Conservation (phyloP, 331 rosid species). For the Rhamnella rubrinervis region DNA sequence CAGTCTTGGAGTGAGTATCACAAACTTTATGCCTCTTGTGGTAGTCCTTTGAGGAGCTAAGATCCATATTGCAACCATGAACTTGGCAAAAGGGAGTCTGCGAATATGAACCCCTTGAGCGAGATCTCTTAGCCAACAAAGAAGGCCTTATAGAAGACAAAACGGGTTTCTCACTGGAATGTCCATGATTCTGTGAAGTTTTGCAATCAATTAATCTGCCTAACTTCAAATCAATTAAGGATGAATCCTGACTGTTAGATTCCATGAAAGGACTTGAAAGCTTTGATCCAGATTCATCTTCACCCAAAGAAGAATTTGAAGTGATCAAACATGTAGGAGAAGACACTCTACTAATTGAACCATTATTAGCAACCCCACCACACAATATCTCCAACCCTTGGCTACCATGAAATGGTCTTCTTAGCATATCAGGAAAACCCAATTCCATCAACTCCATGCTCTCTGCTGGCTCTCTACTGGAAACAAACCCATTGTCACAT, state of each 20-base stretch:
- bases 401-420: conserved; percentile 34
- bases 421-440: conserved; percentile 47
- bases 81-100: conserved; percentile 73
- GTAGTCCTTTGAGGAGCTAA: conserved; percentile 79
- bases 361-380: conserved; percentile 45
- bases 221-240: conserved; percentile 62
- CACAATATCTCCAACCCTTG: conserved; percentile 37
- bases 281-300: conserved; percentile 55
- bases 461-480: conserved; percentile 44
- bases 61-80: conserved; percentile 73
- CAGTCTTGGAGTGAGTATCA: conserved; percentile 82
- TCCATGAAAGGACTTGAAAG: conserved; percentile 40
- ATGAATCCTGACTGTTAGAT: conserved; percentile 39
- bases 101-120: conserved; percentile 33
- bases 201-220: conserved; percentile 54
- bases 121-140: conserved; percentile 42
- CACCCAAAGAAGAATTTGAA: conserved; percentile 48
- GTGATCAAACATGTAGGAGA: conserved; percentile 49
- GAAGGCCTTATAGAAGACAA: conserved; percentile 26
- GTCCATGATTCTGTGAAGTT: conserved; percentile 26
- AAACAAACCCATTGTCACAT: conserved; percentile 49
- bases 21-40: conserved; percentile 85
- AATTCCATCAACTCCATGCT: conserved; percentile 53
- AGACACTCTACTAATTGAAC: conserved; percentile 39
- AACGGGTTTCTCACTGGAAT: conserved; percentile 29